A percentile compares a stretch with the other conserved stretches of the same genome.
Evolutionary conservation across 495 filamentous ascomycete genomes (phyloP).

Genomic region (Polyplosphaeria fusca): DNA sequence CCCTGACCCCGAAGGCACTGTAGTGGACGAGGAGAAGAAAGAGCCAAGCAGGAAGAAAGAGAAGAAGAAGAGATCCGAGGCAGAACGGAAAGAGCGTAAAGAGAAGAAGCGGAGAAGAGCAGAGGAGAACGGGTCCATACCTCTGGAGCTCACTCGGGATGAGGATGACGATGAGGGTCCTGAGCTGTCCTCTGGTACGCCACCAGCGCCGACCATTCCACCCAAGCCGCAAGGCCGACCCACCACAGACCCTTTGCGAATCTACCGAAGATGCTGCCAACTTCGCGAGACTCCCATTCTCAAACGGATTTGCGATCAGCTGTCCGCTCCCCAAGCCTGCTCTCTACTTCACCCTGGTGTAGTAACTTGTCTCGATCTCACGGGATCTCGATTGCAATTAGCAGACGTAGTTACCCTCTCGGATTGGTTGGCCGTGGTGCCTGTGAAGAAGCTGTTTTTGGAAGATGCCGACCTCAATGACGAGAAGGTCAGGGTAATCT

Average conservation of each 20-base stretch:
- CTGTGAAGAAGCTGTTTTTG: constrained; percentile 76
- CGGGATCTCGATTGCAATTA: constrained; percentile 75
- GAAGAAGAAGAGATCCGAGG: constrained; percentile 88
- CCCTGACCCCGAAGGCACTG: constrained; percentile 32
- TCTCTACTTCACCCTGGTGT: constrained; percentile 62
- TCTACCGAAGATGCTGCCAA: constrained; percentile 93
- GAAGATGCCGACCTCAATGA: constrained; percentile 85
- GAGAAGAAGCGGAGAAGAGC: constrained; percentile 76
- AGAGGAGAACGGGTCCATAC: constrained; percentile 76
- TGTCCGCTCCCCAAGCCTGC: constrained; percentile 63
- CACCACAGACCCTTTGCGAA: constrained; percentile 85
- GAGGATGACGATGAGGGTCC: constrained; percentile 23
- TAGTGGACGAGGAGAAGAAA: constrained; percentile 41
- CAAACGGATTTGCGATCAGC: constrained; percentile 82
- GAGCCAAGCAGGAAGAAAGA: constrained; percentile 71
- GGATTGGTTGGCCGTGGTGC: constrained; percentile 92
- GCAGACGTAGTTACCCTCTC: constrained; percentile 80
- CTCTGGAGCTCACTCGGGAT: constrained; percentile 69
- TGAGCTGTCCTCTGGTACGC: constrained; percentile 21
- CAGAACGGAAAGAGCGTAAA: constrained; percentile 79
- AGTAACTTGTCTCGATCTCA: constrained; percentile 77
- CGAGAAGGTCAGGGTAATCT: constrained; percentile 77
- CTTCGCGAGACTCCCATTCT: constrained; percentile 85
- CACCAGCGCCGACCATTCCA: constrained; percentile 6
- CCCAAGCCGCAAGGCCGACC: constrained; percentile 63